Evolutionary conservation across 2,329 filamentous ascomycete species (phyloP), one percentile per base, ranked within the genome.

Genomic region (Scolecobasidium constrictum): DNA sequence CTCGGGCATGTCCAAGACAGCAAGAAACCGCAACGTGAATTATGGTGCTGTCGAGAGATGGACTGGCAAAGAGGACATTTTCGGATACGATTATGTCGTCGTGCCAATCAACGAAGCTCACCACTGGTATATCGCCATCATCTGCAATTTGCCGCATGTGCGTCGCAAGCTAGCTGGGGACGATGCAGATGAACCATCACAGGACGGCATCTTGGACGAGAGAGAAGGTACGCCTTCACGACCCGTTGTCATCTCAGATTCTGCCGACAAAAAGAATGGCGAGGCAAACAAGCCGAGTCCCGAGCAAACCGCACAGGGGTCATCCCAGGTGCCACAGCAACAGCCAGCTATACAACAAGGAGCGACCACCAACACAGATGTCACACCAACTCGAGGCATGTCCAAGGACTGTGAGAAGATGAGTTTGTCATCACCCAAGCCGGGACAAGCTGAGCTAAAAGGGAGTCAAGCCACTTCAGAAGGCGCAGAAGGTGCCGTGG

Each of bases 51-150:
- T 98, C 44, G 78, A 82, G 57, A 75, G 78, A 35, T 98, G 92
- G 92, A 96, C 92, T 1, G 72, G 82, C 23, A 86, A 80, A 51
- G 72, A 90, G 17, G 85, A 98, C 56, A 64, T 98, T 6, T 85
- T 96, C 54, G 73, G 71, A 4, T 87, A 85, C 52, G 86, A 94
- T 56, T 95, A 88, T 58, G 79, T 96, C 46, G 72, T 96, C 9
- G 83, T 98, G 5, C 92, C 92, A 0, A 86, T 98, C 58, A 93
- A 94, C 53, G 84, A 95, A 56, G 69, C 77, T 50, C 65, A 70
- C 1, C 92, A 98, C 60, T 98, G 93, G 92, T 96, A 92, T 61
- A 68, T 96, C 50, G 87, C 86, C 12, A 90, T 98, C 44, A 90
- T 98, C 41, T 94, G 86, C 72, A 94, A 98, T 54, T 72, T 90